A percentile compares a stretch with the other conserved stretches of the same genome.
Evolutionary conservation across 352 stramenopile species (phyloP).

Genomic region (Phytophthora sansomeana): DNA sequence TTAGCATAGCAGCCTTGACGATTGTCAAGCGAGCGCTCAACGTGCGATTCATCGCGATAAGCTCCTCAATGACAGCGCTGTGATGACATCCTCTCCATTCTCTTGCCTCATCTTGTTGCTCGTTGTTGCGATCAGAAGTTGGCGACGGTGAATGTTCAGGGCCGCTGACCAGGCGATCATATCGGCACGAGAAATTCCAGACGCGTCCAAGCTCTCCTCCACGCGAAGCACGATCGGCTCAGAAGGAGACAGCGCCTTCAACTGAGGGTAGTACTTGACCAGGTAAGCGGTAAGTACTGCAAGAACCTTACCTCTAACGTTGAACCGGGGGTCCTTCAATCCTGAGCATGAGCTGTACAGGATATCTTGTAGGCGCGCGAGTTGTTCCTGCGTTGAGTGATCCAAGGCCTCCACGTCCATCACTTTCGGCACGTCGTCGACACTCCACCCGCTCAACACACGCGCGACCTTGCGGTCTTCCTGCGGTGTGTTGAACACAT

Average conservation of each 20-base stretch:
- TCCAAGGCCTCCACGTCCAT: conserved; percentile 4
- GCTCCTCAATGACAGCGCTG: too few species aligned
- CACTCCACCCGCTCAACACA: conserved; percentile 26
- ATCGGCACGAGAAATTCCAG: neutral
- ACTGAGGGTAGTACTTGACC: conserved; percentile 1
- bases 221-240: neutral
- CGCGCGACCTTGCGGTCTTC: conserved; percentile 12
- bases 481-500: conserved; percentile 27
- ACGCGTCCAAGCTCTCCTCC: conserved; percentile 12
- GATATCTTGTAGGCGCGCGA: neutral
- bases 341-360: conserved; percentile 8
- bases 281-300: conserved; percentile 15
- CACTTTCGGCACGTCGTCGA: neutral
- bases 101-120: too few species aligned
- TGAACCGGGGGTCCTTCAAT: neutral
- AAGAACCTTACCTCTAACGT: conserved; percentile 6
- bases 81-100: too few species aligned
- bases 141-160: too few species aligned
- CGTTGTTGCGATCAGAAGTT: too few species aligned
- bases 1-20: neutral
- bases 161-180: neutral
- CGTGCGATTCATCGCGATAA: too few species aligned
- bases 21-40: neutral
- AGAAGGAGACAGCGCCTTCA: conserved; percentile 2
- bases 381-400: neutral